Evolutionary conservation across 345 rosid species (phyloP).

Genomic region (Lepidium sativum): DNA sequence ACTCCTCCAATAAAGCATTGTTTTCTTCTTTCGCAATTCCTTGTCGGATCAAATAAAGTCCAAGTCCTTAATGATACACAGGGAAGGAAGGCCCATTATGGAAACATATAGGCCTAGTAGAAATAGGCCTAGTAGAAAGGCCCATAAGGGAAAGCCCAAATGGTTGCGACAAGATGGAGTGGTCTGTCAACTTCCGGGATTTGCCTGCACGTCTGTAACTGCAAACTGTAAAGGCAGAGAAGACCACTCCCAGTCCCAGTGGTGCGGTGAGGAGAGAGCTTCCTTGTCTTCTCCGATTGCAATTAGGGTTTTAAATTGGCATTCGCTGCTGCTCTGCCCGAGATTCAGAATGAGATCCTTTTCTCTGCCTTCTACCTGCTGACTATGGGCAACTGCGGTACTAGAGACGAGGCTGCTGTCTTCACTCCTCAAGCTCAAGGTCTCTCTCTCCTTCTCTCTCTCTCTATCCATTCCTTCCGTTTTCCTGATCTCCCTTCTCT

Average conservation of each 20-base stretch:
- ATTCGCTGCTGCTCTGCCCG: not conserved
- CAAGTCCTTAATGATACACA: too few species aligned
- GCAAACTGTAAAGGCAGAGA: constrained; percentile 1
- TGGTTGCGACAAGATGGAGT: not conserved
- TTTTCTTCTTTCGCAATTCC: too few species aligned
- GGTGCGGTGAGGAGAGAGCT: not conserved
- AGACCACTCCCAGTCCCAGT: not conserved
- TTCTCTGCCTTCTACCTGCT: constrained; percentile 6
- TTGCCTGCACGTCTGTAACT: not conserved
- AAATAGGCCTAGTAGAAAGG: not conserved
- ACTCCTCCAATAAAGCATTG: not conserved
- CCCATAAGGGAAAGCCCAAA: not conserved
- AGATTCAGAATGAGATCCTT: constrained; percentile 20
- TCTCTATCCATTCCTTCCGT: constrained; percentile 12
- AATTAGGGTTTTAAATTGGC: constrained; percentile 10
- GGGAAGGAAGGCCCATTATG: too few species aligned
- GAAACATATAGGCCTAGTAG: too few species aligned
- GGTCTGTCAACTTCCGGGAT: not conserved
- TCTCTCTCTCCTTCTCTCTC: not conserved
- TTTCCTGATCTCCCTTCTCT: constrained; percentile 9
- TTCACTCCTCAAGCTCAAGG: constrained; percentile 71
- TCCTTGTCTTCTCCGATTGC: constrained; percentile 8
- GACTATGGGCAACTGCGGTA: constrained; percentile 92
- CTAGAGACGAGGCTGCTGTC: constrained; percentile 91
- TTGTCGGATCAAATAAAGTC: too few species aligned